A percentile compares a stretch with the other conserved stretches of the same genome.
phyloP scores from a whole-genome alignment of 2,329 filamentous ascomycete species.

The Hypocreales sp. region DNA sequence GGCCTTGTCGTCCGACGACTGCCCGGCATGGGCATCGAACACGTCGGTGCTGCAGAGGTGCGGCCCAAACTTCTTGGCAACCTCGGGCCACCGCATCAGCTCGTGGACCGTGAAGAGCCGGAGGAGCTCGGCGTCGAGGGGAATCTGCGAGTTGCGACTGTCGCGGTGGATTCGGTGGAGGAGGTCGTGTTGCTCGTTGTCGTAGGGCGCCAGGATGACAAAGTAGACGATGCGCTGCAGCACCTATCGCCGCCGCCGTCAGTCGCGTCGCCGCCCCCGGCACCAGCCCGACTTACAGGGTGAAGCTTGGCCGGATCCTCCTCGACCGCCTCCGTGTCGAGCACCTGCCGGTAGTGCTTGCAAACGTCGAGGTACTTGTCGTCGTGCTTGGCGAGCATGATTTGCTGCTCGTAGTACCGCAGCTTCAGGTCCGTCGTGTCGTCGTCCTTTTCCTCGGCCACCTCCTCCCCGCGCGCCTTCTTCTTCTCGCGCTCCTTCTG shows the following conservation, averaged over 20 bases:
- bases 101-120: constrained; percentile 93
- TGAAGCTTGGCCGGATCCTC: constrained; percentile 74
- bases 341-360: constrained; percentile 93
- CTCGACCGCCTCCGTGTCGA: constrained; percentile 92
- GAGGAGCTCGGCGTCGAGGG: constrained; percentile 70
- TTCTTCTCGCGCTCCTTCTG: constrained; percentile 79
- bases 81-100: constrained; percentile 95
- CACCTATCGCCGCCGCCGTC: constrained; percentile 36
- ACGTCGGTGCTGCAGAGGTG: constrained; percentile 83
- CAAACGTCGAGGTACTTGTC: constrained; percentile 94
- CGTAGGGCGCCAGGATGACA: constrained; percentile 87
- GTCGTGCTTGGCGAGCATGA: constrained; percentile 88
- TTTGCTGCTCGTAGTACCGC: constrained; percentile 93
- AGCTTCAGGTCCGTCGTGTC: constrained; percentile 95
- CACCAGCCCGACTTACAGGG: constrained; percentile 43
- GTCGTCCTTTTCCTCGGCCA: constrained; percentile 62
- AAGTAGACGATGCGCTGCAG: constrained; percentile 96
- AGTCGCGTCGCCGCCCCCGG: not conserved
- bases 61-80: constrained; percentile 74
- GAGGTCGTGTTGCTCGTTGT: constrained; percentile 97
- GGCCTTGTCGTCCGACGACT: constrained; percentile 64
- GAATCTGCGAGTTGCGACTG: constrained; percentile 60
- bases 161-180: constrained; percentile 87
- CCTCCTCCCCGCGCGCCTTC: constrained; percentile 63
- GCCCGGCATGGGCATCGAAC: constrained; percentile 53